Base-by-base conservation (phyloP, 306 rosid species). In the Dalbergia cochinchinensis region DNA sequence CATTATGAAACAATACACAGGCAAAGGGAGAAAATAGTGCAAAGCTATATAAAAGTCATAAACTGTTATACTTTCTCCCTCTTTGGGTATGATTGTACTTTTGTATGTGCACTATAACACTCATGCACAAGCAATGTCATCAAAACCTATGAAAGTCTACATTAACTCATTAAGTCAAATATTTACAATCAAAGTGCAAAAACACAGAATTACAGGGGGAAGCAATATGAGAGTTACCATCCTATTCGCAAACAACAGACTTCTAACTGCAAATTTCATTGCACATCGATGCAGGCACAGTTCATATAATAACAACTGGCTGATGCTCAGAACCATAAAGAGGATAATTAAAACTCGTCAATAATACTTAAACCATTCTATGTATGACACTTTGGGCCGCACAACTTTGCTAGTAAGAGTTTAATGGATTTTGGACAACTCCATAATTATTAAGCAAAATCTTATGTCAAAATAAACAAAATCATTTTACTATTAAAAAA, bases 1-100 rank as follows among this genome's bases (percentile, higher is more conserved):
- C 6, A 51, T 37, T 59, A 63, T 11, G n/a, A 47, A 47, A 47
- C 65, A 79, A 7, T 60, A 41, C 3, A 33, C 65, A 20, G 33
- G 20, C 48, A 10, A 13, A 74, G 62, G 8, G 10, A 5, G 33
- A 48, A 16, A 16, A 5, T 9, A 7, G 34, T 15, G 47, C 47
- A 61, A 48, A 79, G 39, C 63, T 7, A 13, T 45, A 64, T 75
- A 76, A 64, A 76, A 63, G 44, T n/a, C 55, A 69, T 45, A 59
- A 34, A 16, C 53, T 13, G 10, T 6, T 64, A 47, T 31, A 33
- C 26, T 58, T 45, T 18, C 11, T 44, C 73, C 54, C 14, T 66
- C 72, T 66, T 44, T 31, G 15, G 4, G 45, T 12, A 20, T 8
- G 4, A 31, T 58, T 7, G 45, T 22, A 67, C 22, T 16, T 65